Conservation (phyloP, 768 basidiomycete genomes). For the Tricholoma flavovirens region DNA sequence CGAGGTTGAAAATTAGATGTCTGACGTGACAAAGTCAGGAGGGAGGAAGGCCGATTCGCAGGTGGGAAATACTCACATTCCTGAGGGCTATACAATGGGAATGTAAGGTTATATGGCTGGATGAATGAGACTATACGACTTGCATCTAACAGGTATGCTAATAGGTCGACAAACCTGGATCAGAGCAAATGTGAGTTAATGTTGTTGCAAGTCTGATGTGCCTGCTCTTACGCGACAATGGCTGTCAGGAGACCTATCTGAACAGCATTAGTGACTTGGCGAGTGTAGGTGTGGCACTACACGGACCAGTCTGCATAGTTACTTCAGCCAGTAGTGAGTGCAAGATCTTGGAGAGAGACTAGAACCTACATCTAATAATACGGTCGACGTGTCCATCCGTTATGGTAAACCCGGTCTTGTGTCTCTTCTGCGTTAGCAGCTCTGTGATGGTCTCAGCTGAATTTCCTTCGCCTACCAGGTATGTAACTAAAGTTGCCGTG, state of each 20-base stretch:
- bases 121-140: slow-evolving; percentile 2
- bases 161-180: slow-evolving; percentile 19
- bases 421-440: slow-evolving; percentile 20
- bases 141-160: slow-evolving; percentile 21
- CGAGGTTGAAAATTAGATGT: slow-evolving; percentile 33
- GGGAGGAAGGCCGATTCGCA: neutral
- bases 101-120: neutral
- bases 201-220: neutral
- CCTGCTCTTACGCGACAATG: slow-evolving; percentile 19
- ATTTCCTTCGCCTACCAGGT: slow-evolving; percentile 24
- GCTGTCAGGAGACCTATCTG: slow-evolving; percentile 20
- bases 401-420: slow-evolving; percentile 32
- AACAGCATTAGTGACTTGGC: neutral
- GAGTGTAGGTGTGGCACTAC: neutral
- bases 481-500: slow-evolving; percentile 31
- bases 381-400: slow-evolving; percentile 35
- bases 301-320: slow-evolving; percentile 26
- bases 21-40: slow-evolving; percentile 12
- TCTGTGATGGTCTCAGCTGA: neutral
- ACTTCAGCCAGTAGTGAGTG: slow-evolving; percentile 13
- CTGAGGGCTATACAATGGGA: slow-evolving; percentile 14
- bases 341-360: neutral
- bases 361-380: slow-evolving; percentile 28
- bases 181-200: neutral
- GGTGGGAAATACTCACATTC: slow-evolving; percentile 16